Percentiles rank a stretch among this genome's conserved stretches.
Evolutionary conservation across 1,284 basidiomycete species (phyloP).

Genomic region (Neolentinus lepideus): DNA sequence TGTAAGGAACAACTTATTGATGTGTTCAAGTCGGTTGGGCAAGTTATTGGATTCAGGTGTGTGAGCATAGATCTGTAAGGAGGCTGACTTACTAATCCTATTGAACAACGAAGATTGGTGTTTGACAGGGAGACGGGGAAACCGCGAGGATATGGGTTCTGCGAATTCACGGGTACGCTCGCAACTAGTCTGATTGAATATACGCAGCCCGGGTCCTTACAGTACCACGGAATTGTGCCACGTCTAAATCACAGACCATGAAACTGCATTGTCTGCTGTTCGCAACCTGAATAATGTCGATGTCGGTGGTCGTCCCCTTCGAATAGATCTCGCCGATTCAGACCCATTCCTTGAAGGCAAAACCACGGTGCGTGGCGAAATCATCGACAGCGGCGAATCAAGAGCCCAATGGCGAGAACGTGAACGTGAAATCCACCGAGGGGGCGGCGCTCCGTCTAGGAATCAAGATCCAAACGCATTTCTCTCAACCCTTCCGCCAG

Average conservation of each 20-base stretch:
- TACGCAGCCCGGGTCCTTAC: background rate
- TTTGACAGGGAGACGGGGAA: slow-evolving; percentile 95
- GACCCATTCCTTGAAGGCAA: slow-evolving; percentile 42
- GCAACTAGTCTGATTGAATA: slow-evolving; percentile 12
- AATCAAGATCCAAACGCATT: slow-evolving; percentile 40
- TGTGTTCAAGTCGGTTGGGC: slow-evolving; percentile 81
- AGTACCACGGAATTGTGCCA: background rate
- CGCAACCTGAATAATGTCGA: slow-evolving; percentile 70
- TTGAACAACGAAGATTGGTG: slow-evolving; percentile 58
- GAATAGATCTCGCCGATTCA: slow-evolving; percentile 60
- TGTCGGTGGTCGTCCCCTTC: slow-evolving; percentile 64
- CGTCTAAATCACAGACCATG: slow-evolving; percentile 60
- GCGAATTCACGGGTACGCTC: slow-evolving; percentile 87
- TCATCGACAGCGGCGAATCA: slow-evolving; percentile 53
- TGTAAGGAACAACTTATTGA: slow-evolving; percentile 78
- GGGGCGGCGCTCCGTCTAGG: slow-evolving; percentile 12
- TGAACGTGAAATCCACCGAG: slow-evolving; percentile 25
- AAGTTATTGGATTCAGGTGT: slow-evolving; percentile 83
- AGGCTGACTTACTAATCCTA: background rate
- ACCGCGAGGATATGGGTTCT: slow-evolving; percentile 96
- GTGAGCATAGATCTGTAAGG: slow-evolving; percentile 8
- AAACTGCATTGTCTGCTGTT: slow-evolving; percentile 78
- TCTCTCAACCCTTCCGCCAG: slow-evolving; percentile 66
- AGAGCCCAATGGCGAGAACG: slow-evolving; percentile 49
- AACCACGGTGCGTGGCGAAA: slow-evolving; percentile 53